These are phyloP conservation scores for Selenicereus undatus DNA, from an alignment of 148 eudicot genomes.

Conservation along the genomic window DNA sequence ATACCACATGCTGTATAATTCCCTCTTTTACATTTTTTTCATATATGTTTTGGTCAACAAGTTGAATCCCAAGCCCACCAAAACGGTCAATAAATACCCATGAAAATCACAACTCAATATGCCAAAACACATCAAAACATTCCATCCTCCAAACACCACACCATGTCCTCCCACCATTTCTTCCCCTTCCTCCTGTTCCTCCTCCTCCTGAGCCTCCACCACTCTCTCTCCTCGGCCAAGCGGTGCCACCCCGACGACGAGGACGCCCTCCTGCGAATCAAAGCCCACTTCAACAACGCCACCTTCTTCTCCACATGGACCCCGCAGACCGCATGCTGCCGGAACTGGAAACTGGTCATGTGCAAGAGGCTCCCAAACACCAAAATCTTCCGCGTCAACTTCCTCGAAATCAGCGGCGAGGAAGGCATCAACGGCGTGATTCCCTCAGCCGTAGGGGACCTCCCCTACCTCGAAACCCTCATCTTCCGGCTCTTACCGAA, in stretches of 20 bases:
- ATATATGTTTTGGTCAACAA: too few species aligned
- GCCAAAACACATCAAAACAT: neutral
- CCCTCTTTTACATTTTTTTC: too few species aligned
- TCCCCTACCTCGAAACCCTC: constrained; percentile 40
- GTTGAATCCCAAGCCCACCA: neutral
- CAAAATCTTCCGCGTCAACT: constrained; percentile 31
- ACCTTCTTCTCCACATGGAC: constrained; percentile 36
- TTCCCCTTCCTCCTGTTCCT: constrained; percentile 17
- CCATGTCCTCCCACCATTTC: constrained; percentile 10
- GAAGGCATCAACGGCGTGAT: constrained; percentile 30
- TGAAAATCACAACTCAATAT: neutral
- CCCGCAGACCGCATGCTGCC: constrained; percentile 36
- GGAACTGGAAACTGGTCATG: constrained; percentile 29
- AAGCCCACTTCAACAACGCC: constrained; percentile 23
- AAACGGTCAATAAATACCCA: neutral
- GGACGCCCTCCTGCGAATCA: constrained; percentile 38
- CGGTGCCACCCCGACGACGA: constrained; percentile 41
- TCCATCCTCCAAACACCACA: neutral
- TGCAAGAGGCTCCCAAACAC: constrained; percentile 34
- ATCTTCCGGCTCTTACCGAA: constrained; percentile 28
- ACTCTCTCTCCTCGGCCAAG: constrained; percentile 4
- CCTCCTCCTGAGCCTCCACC: constrained; percentile 20
- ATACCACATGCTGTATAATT: too few species aligned
- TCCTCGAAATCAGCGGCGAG: constrained; percentile 25
- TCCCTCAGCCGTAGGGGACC: constrained; percentile 34